Base-by-base conservation (phyloP, 202 grass and related monocot species). In the Zoysia matrella region DNA sequence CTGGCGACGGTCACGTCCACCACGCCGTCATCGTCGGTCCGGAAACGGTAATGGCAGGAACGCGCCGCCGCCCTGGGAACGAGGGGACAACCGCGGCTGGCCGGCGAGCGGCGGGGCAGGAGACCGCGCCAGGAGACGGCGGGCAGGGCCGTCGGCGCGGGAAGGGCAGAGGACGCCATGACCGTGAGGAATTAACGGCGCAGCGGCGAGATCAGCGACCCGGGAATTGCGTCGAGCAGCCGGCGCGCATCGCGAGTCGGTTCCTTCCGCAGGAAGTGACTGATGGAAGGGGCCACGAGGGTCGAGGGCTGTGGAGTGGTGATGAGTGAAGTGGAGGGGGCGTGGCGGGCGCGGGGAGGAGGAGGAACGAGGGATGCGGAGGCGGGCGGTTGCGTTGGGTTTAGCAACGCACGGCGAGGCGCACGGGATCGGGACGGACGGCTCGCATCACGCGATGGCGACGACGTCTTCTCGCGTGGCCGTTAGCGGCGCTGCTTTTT, bases 1-100 rank as follows among this genome's bases (percentile, higher is more conserved):
- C 18, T 69, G 53, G 68, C 16, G 41, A 89, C 88, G 41, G 67
- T 16, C 61, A 89, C 88, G 68, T 89, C 83, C 52, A 89, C 22
- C 22, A 22, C 22, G 22, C 22, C 22, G 22, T 22, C 22, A 22
- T 22, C 22, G 22, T 22, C 22, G 22, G 22, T 22, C 22, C 22
- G 22, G 22, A 22, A 22, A 22, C 22, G 22, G 22, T 22, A 22
- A 22, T 69, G 52, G 3, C 68, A 51, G 0, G 88, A 86, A 1
- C 82, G 72, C 72, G 67, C 61, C 67, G 67, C 52, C 58, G 83
- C 73, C 16, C 83, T 18, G 6, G 60, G 3, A 47, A 42, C 14
- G 1, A 46, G 42, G 3, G 2, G 4, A 2, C 13, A 4, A 0
- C 50, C n/a, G 12, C 57, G 1, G 58, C 44, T 5, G 58, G 58